Base-by-base conservation (phyloP, 2,329 filamentous ascomycete species). In the Nothopassalora personata region DNA sequence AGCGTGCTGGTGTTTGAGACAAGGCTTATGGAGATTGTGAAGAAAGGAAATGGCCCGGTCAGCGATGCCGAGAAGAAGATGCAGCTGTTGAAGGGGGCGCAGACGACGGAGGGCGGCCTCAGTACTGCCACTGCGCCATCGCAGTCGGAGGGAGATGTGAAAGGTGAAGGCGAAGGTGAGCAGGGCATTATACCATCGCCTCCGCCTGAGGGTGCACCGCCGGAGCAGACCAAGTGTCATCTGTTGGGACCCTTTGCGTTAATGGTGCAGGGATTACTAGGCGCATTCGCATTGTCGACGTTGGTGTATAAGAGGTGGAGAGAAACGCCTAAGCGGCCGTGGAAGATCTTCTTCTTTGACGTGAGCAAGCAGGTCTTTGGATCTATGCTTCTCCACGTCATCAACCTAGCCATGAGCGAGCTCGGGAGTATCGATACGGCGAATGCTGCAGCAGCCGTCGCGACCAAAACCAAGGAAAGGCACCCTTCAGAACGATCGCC, bases 301-400 rank as follows among this genome's bases (percentile, higher is more conserved):
- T 82, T 99, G 52, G 93, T 97, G 7, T 96, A 86, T 79, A 99
- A 99, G 79, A 84, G 94, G 67, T 96, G 89, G 86, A 85, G 90
- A 65, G 94, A 99, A 76, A 83, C 90, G 58, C 93, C 94, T 1
- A 93, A 97, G 73, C 84, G 94, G 57, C 93, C 93, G 0, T 72
- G 97, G 70, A 96, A 95, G 81, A 91, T 99, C 65, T 99, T 94
- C 93, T 92, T 90, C 74, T 99, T 97, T 74, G 94, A 99, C 72
- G 94, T 87, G 27, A 96, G 91, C 33, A 99, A 99, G 79, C 94
- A 99, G 79, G 91, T 99, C 56, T 89, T 97, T 70, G 94, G 94
- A 23, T 95, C 91, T 31, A 87, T 91, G 49, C 81, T 99, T 73
- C 86, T 97, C 34, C 94, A 99, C 76, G 81, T 93, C 48, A 90